Conservation (phyloP, 2,329 filamentous ascomycete genomes). For the Penicillium sp. region DNA sequence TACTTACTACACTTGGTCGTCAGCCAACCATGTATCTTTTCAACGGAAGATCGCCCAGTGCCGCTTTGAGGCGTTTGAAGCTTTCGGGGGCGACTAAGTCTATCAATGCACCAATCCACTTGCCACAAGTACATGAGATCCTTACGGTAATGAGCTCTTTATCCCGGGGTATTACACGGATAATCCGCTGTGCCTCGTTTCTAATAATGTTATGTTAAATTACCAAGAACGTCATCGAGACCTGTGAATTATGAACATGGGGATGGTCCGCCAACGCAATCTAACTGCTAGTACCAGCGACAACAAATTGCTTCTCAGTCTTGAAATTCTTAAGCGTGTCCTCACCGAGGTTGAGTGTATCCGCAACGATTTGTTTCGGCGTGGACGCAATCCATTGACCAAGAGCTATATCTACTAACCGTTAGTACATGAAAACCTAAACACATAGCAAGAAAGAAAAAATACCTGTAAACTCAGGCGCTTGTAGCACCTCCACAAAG, state of each 20-base stretch:
- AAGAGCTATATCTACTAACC: conserved; percentile 45
- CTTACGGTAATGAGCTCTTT: neutral
- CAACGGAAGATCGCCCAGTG: neutral
- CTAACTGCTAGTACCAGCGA: conserved; percentile 28
- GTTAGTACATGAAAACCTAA: neutral
- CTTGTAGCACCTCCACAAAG: conserved; percentile 72
- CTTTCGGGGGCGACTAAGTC: neutral
- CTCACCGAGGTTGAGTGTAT: conserved; percentile 51
- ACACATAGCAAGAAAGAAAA: neutral
- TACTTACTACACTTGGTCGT: neutral
- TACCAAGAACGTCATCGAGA: neutral
- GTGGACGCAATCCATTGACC: conserved; percentile 52
- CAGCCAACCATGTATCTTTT: too few relatives aligned
- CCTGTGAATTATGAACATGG: neutral
- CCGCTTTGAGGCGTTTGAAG: neutral
- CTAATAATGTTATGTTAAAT: neutral
- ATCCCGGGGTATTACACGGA: neutral
- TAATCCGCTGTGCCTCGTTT: neutral
- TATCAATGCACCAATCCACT: neutral
- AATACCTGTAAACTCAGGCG: conserved; percentile 59
- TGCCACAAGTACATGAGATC: neutral
- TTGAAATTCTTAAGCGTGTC: conserved; percentile 41
- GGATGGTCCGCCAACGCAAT: neutral
- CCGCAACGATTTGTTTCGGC: conserved; percentile 57
- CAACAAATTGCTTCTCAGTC: conserved; percentile 48